Base-by-base conservation (phyloP, 1,284 basidiomycete species). In the Tylopilus microsporus region DNA sequence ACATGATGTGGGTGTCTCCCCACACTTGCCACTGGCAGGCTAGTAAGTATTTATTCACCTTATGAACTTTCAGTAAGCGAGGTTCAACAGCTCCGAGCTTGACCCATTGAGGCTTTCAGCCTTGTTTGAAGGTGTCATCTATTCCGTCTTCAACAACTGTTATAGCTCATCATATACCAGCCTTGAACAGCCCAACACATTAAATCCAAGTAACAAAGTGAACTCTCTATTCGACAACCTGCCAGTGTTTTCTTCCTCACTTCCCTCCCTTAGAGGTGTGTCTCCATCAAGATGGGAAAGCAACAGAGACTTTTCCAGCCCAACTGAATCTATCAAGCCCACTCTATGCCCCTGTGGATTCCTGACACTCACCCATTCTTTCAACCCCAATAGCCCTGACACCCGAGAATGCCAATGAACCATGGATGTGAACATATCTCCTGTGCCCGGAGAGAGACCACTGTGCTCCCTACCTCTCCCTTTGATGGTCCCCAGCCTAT, bases 401-500 rank as follows among this genome's bases (percentile, higher is more conserved):
- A 82, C 80, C 25, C 78, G 82, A 53, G 90, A 92, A 69, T 82
- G 90, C n/a, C 90, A 92, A 74, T 80, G 87, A 18, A 83, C 87
- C 2, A 87, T 92, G 83, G 90, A 92, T 63, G 90, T 86, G 0
- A 89, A 92, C 67, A 89, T 91, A 82, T 92, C 49, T 89, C 88
- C 36, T 79, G 84, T 39, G 89, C 88, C 1, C 80, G 89, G 32
- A 79, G 86, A 62, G 84, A 84, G 55, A 89, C 87, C 3, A 66
- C 84, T 18, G 73, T 76, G 1, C 49, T 39, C 12, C 58, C 69
- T 19, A 69, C 76, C 43, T 67, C 75, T 11, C 70, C 68, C 25
- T 68, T 67, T 48, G 68, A 70, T 25, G 58, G 49, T 36, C 54
- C 65, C 13, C 58, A 53, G 5, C 12, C 54, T 3, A 60, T 49